Evolutionary conservation across 2,329 filamentous ascomycete species (phyloP).

Genomic region (Knufia petricola): DNA sequence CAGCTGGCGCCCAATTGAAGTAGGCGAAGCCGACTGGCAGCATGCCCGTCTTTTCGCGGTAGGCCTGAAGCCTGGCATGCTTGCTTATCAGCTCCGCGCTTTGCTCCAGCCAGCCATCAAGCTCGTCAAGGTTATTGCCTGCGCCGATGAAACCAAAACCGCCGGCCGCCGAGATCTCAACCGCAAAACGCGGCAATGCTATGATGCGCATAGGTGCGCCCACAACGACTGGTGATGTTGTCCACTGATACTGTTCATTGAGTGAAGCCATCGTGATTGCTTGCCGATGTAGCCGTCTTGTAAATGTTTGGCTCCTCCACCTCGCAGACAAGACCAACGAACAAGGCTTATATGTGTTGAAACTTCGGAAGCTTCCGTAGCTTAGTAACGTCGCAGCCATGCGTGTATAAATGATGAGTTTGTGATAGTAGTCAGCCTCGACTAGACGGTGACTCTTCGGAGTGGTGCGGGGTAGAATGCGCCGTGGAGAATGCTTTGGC

Average conservation of each 20-base stretch:
- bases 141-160: constrained; percentile 49
- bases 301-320: constrained; percentile 12
- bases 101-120: constrained; percentile 26
- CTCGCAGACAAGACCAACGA: background rate
- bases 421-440: background rate
- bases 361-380: background rate
- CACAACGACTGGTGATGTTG: constrained; percentile 46
- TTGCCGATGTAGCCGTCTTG: constrained; percentile 17
- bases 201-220: constrained; percentile 62
- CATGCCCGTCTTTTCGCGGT: constrained; percentile 13
- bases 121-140: constrained; percentile 38
- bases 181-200: constrained; percentile 45
- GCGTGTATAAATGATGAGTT: background rate
- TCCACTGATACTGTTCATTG: constrained; percentile 47
- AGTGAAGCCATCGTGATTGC: constrained; percentile 8
- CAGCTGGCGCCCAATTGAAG: constrained; percentile 28
- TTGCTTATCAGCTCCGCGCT: constrained; percentile 23
- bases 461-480: background rate
- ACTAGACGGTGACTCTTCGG: background rate
- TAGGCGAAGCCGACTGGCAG: constrained; percentile 35
- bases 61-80: constrained; percentile 6
- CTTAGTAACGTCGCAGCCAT: background rate
- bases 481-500: background rate
- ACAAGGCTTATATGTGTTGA: background rate
- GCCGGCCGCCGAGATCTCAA: constrained; percentile 49